phyloP scores from a whole-genome alignment of 768 basidiomycete species.

The Gautieria morchelliformis region DNA sequence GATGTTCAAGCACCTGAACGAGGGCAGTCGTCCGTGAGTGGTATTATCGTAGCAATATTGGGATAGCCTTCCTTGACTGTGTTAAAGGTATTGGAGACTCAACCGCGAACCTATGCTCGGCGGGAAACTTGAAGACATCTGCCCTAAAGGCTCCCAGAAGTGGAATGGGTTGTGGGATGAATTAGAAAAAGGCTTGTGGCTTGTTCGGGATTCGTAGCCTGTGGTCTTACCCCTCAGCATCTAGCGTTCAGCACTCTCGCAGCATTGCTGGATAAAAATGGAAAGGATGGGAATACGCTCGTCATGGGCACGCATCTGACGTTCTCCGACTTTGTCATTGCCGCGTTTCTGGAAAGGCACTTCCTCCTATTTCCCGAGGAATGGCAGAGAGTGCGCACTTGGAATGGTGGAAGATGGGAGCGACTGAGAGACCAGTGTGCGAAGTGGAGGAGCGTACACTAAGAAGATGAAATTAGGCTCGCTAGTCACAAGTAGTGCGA shows the following conservation, averaged over 20 bases:
- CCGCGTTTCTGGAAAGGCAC: background rate
- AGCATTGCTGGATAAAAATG: conserved; percentile 23
- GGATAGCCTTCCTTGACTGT: background rate
- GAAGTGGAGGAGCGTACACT: background rate
- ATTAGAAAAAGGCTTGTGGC: conserved; percentile 24
- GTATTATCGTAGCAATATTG: background rate
- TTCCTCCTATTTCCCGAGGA: background rate
- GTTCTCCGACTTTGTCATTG: conserved; percentile 31
- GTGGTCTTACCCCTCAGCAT: background rate
- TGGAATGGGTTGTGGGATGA: conserved; percentile 29
- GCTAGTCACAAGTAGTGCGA: too few species aligned
- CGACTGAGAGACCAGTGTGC: background rate
- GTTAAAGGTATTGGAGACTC: conserved; percentile 25
- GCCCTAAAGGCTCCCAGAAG: conserved; percentile 21
- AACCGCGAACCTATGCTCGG: conserved; percentile 28
- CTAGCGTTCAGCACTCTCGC: conserved; percentile 8
- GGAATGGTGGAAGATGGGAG: background rate
- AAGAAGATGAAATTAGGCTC: background rate
- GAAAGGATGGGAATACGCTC: conserved; percentile 18
- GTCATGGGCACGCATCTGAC: conserved; percentile 28
- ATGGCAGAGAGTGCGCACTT: background rate
- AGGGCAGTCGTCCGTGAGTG: conserved; percentile 1
- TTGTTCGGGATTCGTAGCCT: conserved; percentile 9
- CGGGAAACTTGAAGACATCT: conserved; percentile 26
- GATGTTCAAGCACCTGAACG: background rate